Evolutionary conservation across 768 basidiomycete species (phyloP).

Genomic region (Lactarius vividus): DNA sequence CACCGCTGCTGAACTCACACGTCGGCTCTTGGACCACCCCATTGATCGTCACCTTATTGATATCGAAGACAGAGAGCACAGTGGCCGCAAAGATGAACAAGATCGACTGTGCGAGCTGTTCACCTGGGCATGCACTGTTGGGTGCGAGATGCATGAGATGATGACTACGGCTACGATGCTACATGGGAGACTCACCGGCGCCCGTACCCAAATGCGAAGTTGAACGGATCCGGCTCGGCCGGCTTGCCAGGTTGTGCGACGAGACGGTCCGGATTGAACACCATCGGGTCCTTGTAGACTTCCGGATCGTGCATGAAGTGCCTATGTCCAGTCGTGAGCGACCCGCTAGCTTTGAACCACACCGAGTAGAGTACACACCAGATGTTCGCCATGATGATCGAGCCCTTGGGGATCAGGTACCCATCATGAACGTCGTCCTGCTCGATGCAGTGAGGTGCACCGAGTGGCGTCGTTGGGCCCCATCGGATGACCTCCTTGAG

Average conservation of each 20-base stretch:
- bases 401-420: conserved; percentile 40
- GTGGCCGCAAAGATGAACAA: conserved; percentile 25
- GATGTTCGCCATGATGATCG: conserved; percentile 38
- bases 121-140: conserved; percentile 26
- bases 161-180: neutral
- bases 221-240: conserved; percentile 29
- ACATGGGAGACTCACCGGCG: conserved; percentile 27
- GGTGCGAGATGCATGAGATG: neutral
- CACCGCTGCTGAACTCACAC: conserved; percentile 22
- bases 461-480: conserved; percentile 29
- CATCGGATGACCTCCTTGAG: conserved; percentile 30
- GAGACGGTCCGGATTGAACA: conserved; percentile 35
- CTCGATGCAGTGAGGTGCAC: conserved; percentile 37
- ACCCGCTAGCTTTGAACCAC: neutral
- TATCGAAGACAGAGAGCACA: conserved; percentile 27
- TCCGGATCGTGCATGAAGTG: conserved; percentile 32
- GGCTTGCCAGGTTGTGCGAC: conserved; percentile 23
- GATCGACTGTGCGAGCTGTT: conserved; percentile 27
- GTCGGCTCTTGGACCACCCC: conserved; percentile 25
- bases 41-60: conserved; percentile 23
- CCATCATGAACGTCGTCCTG: conserved; percentile 40
- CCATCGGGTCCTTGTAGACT: conserved; percentile 32
- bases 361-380: conserved; percentile 35
- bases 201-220: conserved; percentile 31
- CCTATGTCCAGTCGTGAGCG: conserved; percentile 24